Conservation (phyloP, 495 filamentous ascomycete species). For the Podospora pseudoanserina region DNA sequence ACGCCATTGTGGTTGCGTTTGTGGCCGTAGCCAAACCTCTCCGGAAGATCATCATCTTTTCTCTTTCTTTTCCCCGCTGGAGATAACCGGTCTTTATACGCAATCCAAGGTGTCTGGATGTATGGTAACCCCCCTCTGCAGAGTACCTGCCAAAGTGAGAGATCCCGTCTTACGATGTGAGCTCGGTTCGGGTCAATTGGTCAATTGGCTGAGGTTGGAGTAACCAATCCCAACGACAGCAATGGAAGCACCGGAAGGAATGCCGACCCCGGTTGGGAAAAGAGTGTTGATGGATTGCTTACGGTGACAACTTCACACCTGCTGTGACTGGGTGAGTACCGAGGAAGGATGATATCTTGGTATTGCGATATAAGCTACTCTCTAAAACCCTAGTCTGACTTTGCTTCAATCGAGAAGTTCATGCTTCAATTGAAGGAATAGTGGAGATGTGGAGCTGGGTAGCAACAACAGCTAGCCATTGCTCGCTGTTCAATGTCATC, state of each 20-base stretch:
- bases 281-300: neutral
- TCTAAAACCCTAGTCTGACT: neutral
- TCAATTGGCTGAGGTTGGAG: neutral
- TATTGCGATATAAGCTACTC: neutral
- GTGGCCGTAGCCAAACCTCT: slow-evolving; percentile 43
- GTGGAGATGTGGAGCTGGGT: neutral
- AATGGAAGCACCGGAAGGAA: neutral
- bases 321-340: neutral
- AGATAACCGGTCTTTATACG: neutral
- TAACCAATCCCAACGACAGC: neutral
- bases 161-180: neutral
- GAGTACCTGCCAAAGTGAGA: neutral
- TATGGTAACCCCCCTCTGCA: neutral
- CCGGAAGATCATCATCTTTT: slow-evolving; percentile 39
- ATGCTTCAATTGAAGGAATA: neutral
- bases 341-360: neutral
- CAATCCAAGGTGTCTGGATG: neutral
- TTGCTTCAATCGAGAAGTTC: neutral
- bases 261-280: neutral
- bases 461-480: neutral
- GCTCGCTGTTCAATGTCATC: neutral
- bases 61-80: slow-evolving; percentile 3
- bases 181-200: neutral
- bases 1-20: slow-evolving; percentile 57
- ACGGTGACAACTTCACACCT: neutral